Conservation (phyloP, 2,329 filamentous ascomycete species). For the Piedraia hortae region DNA sequence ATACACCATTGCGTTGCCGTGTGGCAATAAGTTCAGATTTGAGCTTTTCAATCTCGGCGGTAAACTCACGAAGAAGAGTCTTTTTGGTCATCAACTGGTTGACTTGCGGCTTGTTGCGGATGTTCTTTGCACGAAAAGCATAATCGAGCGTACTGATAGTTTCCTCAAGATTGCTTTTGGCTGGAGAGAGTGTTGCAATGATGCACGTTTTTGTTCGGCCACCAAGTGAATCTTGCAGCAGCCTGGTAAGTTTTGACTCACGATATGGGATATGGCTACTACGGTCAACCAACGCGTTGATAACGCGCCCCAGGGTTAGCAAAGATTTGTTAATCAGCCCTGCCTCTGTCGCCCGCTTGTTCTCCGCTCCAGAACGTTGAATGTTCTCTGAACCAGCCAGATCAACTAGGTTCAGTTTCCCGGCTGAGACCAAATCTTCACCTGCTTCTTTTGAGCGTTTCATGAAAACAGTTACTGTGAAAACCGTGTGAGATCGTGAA, state of each 20-base stretch:
- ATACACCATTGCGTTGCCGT: constrained; percentile 79
- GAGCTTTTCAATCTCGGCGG: constrained; percentile 73
- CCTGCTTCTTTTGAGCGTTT: constrained; percentile 58
- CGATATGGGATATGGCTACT: constrained; percentile 71
- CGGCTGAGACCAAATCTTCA: constrained; percentile 69
- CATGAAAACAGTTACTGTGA: constrained; percentile 78
- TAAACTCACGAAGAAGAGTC: constrained; percentile 71
- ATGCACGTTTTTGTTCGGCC: constrained; percentile 95
- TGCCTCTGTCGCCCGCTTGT: constrained; percentile 86
- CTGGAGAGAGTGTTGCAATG: constrained; percentile 84
- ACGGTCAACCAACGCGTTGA: constrained; percentile 85
- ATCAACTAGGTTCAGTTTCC: constrained; percentile 91
- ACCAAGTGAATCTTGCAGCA: constrained; percentile 88
- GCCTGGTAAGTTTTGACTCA: constrained; percentile 82
- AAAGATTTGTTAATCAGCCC: constrained; percentile 96
- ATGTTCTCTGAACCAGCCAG: constrained; percentile 95
- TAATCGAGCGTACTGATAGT: constrained; percentile 97
- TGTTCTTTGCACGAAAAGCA: constrained; percentile 93
- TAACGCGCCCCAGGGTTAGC: constrained; percentile 79
- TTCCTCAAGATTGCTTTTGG: constrained; percentile 85
- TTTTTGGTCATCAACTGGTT: constrained; percentile 86
- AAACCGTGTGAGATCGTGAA: constrained; percentile 88
- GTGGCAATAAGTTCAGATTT: constrained; percentile 86
- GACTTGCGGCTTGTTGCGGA: constrained; percentile 87
- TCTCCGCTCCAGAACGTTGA: constrained; percentile 84